Base-by-base conservation (phyloP, 352 stramenopile species). In the Aphanomyces astaci region DNA sequence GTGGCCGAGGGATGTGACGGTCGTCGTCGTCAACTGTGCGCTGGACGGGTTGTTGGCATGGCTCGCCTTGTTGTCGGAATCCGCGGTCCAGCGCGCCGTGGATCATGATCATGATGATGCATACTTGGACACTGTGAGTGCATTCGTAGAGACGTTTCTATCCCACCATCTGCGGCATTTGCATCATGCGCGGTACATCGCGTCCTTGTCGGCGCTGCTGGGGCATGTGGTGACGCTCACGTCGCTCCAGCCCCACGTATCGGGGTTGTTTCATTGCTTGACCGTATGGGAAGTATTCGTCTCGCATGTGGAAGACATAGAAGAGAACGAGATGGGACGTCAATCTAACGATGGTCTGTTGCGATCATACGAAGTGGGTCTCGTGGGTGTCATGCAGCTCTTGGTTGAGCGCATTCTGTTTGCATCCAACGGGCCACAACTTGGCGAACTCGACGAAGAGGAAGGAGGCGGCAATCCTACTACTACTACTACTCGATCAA, bases 201-300 rank as follows among this genome's bases (percentile, higher is more conserved):
- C 57, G 13, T 73, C 83, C 24, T 66, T 93, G 24, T 79, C 82
- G 2, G 70, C 69, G 28, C 90, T 88, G 60, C 73, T 84, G 53
- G 74, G 87, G 57, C 66, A 81, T 0, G 81, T 91, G 30, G 75
- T 89, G 46, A 64, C 66, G 24, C 77, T 92, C 7, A 94, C 83
- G 4, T 77, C 77, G 22, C 81, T 86, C 25, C 85, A 94, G 75
- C 82, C 82, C 3, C 82, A 92, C 51, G 75, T 88, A 1, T 80
- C 79, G 32, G 85, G 83, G 0, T 89, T 92, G 48, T 63, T 92
- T 49, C 90, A 92, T 66, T 94, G 85, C 51, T 63, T 94, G 36
- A 83, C 75, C 27, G 78, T 92, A 5, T 94, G 85, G 85, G 83
- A 94, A 28, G 82, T 94, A 4, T 89, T 94, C 56, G 83, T 94